Conservation (phyloP, 495 filamentous ascomycete genomes). For the Penicillium steckii region DNA sequence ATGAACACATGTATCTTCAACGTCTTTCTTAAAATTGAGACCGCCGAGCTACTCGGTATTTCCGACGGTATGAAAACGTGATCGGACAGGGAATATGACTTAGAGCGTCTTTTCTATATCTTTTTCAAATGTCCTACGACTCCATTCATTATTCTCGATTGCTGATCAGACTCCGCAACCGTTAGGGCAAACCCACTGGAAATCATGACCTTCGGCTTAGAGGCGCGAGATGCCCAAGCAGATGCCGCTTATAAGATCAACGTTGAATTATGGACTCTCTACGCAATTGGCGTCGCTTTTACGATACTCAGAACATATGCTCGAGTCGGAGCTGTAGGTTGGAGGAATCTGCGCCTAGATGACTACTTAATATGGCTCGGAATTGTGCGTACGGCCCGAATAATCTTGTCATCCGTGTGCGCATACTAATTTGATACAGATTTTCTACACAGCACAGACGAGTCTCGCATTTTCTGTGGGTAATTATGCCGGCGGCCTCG, state of each 20-base stretch:
- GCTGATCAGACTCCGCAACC: slow-evolving; percentile 5
- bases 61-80: not conserved
- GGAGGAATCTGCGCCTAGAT: slow-evolving; percentile 41
- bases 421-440: slow-evolving; percentile 18
- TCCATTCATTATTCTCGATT: not conserved
- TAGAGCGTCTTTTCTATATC: not conserved
- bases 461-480: slow-evolving; percentile 35
- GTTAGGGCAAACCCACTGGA: not conserved
- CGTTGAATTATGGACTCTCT: slow-evolving; percentile 47
- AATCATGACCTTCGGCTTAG: slow-evolving; percentile 8
- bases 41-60: not conserved
- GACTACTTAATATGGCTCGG: slow-evolving; percentile 55
- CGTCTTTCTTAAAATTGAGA: not conserved
- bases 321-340: slow-evolving; percentile 41
- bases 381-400: slow-evolving; percentile 34
- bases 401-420: not conserved
- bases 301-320: slow-evolving; percentile 44
- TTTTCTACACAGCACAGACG: slow-evolving; percentile 37
- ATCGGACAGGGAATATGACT: not conserved
- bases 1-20: too few relatives aligned
- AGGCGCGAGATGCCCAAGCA: slow-evolving; percentile 26
- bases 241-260: slow-evolving; percentile 34
- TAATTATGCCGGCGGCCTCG: slow-evolving; percentile 37
- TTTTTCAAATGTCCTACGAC: not conserved
- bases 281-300: slow-evolving; percentile 41